Conservation (phyloP, 1,139 yeast genomes). For the Nakaseomyces glabratus region DNA sequence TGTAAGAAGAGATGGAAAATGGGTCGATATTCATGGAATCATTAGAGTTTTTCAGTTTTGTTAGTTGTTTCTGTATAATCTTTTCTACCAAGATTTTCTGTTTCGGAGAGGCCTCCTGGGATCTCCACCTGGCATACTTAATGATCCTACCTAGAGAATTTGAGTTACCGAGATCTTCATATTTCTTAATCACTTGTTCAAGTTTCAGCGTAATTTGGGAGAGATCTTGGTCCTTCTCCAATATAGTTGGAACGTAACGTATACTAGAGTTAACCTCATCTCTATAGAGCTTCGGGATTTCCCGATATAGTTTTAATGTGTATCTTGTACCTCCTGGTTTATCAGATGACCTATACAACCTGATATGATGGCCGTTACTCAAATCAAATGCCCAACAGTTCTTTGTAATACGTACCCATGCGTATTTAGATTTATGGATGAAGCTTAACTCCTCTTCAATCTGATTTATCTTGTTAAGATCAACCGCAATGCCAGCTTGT, state of each 20-base stretch:
- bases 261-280: slow-evolving; percentile 12
- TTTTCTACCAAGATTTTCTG: slow-evolving; percentile 23
- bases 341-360: slow-evolving; percentile 17
- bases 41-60: slow-evolving; percentile 8
- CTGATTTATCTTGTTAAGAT: slow-evolving; percentile 7
- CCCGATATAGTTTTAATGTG: slow-evolving; percentile 20
- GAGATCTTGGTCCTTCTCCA: slow-evolving; percentile 16
- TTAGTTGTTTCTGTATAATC: slow-evolving; percentile 15
- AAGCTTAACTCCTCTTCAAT: slow-evolving; percentile 14
- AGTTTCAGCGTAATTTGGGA: slow-evolving; percentile 19
- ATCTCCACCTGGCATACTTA: slow-evolving; percentile 31
- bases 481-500: slow-evolving; percentile 3
- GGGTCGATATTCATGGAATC: slow-evolving; percentile 9
- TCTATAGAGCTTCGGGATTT: slow-evolving; percentile 17
- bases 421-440: slow-evolving; percentile 21
- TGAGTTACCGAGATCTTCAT: slow-evolving; percentile 9
- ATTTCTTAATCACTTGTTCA: slow-evolving; percentile 14
- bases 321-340: slow-evolving; percentile 4
- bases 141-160: slow-evolving; percentile 17
- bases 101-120: slow-evolving; percentile 21
- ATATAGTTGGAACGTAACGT: slow-evolving; percentile 16
- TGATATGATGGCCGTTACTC: slow-evolving; percentile 18
- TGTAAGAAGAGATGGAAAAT: slow-evolving; percentile 20
- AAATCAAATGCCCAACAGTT: slow-evolving; percentile 26
- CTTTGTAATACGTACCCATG: slow-evolving; percentile 26